These are phyloP conservation scores for Tolypocladium pustulatum DNA, from an alignment of 2,329 filamentous ascomycete genomes.

Conservation along the genomic window DNA sequence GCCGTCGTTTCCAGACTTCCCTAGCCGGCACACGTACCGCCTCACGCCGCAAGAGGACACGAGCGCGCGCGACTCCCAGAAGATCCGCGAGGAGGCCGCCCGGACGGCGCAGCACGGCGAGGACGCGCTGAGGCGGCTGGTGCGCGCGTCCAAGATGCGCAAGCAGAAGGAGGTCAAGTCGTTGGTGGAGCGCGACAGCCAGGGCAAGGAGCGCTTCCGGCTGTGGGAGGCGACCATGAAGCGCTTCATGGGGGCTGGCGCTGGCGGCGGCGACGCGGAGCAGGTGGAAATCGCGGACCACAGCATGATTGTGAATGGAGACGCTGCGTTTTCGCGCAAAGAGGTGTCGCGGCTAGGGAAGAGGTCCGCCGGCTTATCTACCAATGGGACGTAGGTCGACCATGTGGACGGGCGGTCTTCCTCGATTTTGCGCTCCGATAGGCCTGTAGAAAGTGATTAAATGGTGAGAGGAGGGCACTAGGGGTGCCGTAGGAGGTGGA, in stretches of 20 bases:
- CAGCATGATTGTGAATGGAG: slow-evolving; percentile 55
- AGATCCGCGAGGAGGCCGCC: slow-evolving; percentile 48
- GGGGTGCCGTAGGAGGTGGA: not conserved
- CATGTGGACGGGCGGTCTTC: not conserved
- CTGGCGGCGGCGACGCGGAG: slow-evolving; percentile 20
- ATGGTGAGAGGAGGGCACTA: not conserved
- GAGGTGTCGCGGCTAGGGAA: slow-evolving; percentile 39
- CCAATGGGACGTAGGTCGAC: slow-evolving; percentile 7
- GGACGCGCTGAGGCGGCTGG: slow-evolving; percentile 47
- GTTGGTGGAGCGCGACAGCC: slow-evolving; percentile 39
- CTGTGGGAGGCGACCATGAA: slow-evolving; percentile 54
- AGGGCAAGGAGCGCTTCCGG: slow-evolving; percentile 44
- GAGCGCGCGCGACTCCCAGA: slow-evolving; percentile 39
- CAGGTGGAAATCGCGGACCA: slow-evolving; percentile 47
- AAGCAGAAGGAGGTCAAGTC: slow-evolving; percentile 54
- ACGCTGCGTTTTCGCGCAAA: slow-evolving; percentile 40
- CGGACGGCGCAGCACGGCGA: slow-evolving; percentile 52
- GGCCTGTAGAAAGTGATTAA: not conserved
- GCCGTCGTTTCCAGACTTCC: slow-evolving; percentile 47
- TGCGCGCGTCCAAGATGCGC: slow-evolving; percentile 52
- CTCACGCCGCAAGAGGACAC: slow-evolving; percentile 44
- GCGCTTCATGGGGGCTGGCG: slow-evolving; percentile 32
- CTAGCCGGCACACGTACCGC: slow-evolving; percentile 54
- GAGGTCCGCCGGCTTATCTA: slow-evolving; percentile 18
- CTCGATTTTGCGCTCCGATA: not conserved